Conservation (phyloP, 345 rosid species). For the Arabis hirsuta region DNA sequence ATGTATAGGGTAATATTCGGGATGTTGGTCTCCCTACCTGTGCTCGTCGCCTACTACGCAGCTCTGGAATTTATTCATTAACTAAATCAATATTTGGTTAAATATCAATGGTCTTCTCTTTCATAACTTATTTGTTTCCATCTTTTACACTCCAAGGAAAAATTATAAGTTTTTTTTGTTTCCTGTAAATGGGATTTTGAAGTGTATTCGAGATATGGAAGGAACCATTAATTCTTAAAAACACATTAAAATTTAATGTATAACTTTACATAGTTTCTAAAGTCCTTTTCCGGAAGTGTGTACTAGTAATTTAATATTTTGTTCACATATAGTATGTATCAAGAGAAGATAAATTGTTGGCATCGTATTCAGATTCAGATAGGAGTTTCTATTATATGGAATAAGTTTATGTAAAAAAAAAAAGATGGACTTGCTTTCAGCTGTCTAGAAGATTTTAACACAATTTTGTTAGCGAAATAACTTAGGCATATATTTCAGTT, state of each 20-base stretch:
- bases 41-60: constrained; percentile 70
- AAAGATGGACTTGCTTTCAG: too few species aligned
- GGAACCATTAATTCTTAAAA: constrained; percentile 6
- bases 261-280: not conserved
- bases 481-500: too few species aligned
- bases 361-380: constrained; percentile 3
- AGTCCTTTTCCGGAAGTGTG: not conserved
- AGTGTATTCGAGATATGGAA: constrained; percentile 22
- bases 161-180: not conserved
- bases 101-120: not conserved
- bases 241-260: not conserved
- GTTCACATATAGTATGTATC: not conserved
- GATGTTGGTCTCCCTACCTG: constrained; percentile 62
- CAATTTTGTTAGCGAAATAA: too few species aligned
- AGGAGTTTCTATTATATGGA: not conserved
- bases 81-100: constrained; percentile 2
- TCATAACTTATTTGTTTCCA: not conserved
- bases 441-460: too few species aligned
- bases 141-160: not conserved
- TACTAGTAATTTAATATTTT: not conserved
- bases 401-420: too few species aligned
- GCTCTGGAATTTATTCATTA: constrained; percentile 46
- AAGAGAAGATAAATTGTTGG: not conserved
- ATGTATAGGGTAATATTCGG: constrained; percentile 86
- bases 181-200: constrained; percentile 17